Conservation (phyloP, 345 rosid genomes). For the Heritiera fomes region DNA sequence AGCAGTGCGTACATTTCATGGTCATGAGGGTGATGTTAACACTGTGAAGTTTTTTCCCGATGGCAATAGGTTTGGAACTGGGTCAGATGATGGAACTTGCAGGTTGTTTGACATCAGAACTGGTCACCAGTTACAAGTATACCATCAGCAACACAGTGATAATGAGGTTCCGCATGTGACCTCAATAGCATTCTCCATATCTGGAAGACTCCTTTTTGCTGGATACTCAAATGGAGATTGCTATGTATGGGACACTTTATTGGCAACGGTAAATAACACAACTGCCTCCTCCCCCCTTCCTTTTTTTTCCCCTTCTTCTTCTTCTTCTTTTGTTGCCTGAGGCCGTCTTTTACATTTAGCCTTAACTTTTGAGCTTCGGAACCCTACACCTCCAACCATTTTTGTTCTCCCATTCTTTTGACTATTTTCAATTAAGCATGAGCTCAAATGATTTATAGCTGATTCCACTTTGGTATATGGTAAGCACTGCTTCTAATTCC, state of each 20-base stretch:
- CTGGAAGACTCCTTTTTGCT: constrained; percentile 93
- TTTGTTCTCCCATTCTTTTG: neutral
- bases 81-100: constrained; percentile 96
- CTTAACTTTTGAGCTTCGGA: neutral
- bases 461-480: neutral
- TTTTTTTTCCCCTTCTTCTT: fast-evolving
- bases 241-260: constrained; percentile 90
- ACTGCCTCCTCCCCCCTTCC: neutral
- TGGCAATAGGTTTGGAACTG: constrained; percentile 93
- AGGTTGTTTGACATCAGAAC: constrained; percentile 90
- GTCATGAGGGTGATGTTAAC: constrained; percentile 91
- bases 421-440: neutral
- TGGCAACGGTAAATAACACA: constrained; percentile 65
- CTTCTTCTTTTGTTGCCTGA: neutral
- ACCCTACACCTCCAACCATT: neutral
- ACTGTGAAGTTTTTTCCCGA: constrained; percentile 94
- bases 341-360: neutral
- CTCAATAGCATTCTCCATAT: constrained; percentile 88
- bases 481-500: constrained; percentile 13
- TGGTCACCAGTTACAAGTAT: constrained; percentile 90
- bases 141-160: constrained; percentile 51
- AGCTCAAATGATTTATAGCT: constrained; percentile 1
- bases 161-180: constrained; percentile 61
- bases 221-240: constrained; percentile 82
- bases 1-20: constrained; percentile 88